A percentile compares a stretch with the other conserved stretches of the same genome.
Evolutionary conservation across 1,284 basidiomycete species (phyloP).

Genomic region (Flammula alnicola): DNA sequence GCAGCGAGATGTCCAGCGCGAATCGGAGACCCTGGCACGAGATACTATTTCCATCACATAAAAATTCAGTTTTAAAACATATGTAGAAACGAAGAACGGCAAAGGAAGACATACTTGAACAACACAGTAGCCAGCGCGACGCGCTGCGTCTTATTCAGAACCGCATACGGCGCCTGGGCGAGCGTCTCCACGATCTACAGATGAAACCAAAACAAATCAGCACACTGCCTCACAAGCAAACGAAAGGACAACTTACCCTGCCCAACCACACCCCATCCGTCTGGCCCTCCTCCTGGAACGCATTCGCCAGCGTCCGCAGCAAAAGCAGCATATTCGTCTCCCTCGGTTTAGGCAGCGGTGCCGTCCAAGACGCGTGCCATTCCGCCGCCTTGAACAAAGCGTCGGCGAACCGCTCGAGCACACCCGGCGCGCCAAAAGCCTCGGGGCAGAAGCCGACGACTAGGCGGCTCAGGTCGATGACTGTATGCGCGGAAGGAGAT

Average conservation of each 20-base stretch:
- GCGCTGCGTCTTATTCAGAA: slow-evolving; percentile 71
- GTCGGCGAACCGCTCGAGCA: slow-evolving; percentile 60
- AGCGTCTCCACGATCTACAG: slow-evolving; percentile 61
- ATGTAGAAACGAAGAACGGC: slow-evolving; percentile 2
- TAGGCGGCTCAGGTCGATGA: slow-evolving; percentile 87
- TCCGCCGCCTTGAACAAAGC: slow-evolving; percentile 72
- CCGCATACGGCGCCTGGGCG: slow-evolving; percentile 50
- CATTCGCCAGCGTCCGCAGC: slow-evolving; percentile 83
- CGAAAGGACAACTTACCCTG: slow-evolving; percentile 46
- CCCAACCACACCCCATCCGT: slow-evolving; percentile 54
- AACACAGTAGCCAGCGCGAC: slow-evolving; percentile 77
- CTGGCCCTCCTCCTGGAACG: slow-evolving; percentile 60
- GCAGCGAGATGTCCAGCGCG: slow-evolving; percentile 39
- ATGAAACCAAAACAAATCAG: background rate
- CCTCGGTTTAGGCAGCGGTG: slow-evolving; percentile 65
- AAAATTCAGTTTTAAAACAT: slow-evolving; percentile 7
- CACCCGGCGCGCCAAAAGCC: slow-evolving; percentile 48
- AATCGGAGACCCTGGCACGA: slow-evolving; percentile 60
- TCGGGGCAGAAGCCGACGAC: slow-evolving; percentile 71
- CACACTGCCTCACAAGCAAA: background rate
- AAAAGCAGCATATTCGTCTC: slow-evolving; percentile 91
- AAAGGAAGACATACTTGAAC: slow-evolving; percentile 69
- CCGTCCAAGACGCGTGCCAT: slow-evolving; percentile 62
- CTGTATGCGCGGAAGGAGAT: slow-evolving; percentile 41
- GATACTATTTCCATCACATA: slow-evolving; percentile 53